Evolutionary conservation across 225 moss, liverwort and hornwort species (phyloP).

Genomic region (Thuidium tamariscinum): DNA sequence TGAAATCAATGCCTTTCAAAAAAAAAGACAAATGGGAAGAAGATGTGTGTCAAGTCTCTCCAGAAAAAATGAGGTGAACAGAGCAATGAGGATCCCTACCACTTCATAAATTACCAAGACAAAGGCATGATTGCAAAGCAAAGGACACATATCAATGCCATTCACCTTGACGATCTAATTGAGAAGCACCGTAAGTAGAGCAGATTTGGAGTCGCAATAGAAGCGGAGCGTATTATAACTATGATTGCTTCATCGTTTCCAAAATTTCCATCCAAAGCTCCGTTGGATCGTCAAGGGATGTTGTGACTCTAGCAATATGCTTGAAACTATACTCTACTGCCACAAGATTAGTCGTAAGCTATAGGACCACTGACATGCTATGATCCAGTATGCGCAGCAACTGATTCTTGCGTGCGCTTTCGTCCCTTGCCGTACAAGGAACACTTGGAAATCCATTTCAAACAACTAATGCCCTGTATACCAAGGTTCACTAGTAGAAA

Average conservation of each 20-base stretch:
- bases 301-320: conserved; percentile 72
- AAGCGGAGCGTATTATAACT: conserved; percentile 59
- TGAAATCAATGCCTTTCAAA: background rate
- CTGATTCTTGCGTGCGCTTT: conserved; percentile 53
- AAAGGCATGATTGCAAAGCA: background rate
- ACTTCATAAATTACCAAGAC: background rate
- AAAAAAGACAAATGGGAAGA: background rate
- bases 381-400: conserved; percentile 81
- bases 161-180: conserved; percentile 92
- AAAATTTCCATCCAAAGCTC: conserved; percentile 81
- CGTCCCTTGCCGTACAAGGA: conserved; percentile 32
- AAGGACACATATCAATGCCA: conserved; percentile 69
- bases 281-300: conserved; percentile 66
- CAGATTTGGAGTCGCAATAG: conserved; percentile 81
- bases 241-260: conserved; percentile 40
- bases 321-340: conserved; percentile 81
- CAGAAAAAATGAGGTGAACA: background rate
- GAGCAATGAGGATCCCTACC: background rate
- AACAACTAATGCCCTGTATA: background rate
- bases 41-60: background rate
- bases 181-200: conserved; percentile 76
- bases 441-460: conserved; percentile 40
- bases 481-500: no score
- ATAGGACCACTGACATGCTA: conserved; percentile 69
- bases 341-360: conserved; percentile 55